Conservation (phyloP, 148 eudicot genomes). For the Rhododendron ovatum region DNA sequence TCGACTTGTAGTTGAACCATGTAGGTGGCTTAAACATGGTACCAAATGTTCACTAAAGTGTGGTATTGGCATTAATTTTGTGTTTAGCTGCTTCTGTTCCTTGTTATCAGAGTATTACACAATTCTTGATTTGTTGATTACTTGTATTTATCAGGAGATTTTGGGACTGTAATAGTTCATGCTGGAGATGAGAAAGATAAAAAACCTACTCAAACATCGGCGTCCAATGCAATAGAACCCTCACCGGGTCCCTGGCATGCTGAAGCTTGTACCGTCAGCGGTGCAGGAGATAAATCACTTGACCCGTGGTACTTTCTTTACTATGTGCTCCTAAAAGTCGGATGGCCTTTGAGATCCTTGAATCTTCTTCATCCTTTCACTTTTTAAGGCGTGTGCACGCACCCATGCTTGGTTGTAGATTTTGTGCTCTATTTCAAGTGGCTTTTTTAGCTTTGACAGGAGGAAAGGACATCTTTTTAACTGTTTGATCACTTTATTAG, state of each 20-base stretch:
- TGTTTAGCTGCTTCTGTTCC: neutral
- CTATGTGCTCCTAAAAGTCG: neutral
- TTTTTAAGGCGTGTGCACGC: too few species aligned
- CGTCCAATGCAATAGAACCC: slow-evolving; percentile 21
- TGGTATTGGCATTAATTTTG: neutral
- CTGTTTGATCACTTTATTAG: neutral
- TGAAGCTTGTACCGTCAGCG: slow-evolving; percentile 34
- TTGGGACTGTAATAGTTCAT: slow-evolving; percentile 82
- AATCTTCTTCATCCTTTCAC: neutral
- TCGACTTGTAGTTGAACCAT: neutral
- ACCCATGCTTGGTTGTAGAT: neutral
- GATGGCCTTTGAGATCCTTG: neutral
- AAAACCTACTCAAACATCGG: slow-evolving; percentile 24
- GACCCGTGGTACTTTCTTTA: slow-evolving; percentile 40
- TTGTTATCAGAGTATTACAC: neutral
- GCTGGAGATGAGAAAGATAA: slow-evolving; percentile 51
- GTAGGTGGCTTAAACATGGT: neutral
- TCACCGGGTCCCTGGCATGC: slow-evolving; percentile 24
- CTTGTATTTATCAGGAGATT: slow-evolving; percentile 54
- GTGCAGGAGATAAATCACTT: slow-evolving; percentile 31
- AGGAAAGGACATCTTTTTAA: neutral
- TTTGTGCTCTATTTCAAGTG: neutral
- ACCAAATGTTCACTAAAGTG: neutral
- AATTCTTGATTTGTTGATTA: slow-evolving; percentile 2
- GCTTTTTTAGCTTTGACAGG: neutral